These are phyloP conservation scores for Ceratobasidium sp. DNA, from an alignment of 1,284 basidiomycete species.

Conservation along the genomic window DNA sequence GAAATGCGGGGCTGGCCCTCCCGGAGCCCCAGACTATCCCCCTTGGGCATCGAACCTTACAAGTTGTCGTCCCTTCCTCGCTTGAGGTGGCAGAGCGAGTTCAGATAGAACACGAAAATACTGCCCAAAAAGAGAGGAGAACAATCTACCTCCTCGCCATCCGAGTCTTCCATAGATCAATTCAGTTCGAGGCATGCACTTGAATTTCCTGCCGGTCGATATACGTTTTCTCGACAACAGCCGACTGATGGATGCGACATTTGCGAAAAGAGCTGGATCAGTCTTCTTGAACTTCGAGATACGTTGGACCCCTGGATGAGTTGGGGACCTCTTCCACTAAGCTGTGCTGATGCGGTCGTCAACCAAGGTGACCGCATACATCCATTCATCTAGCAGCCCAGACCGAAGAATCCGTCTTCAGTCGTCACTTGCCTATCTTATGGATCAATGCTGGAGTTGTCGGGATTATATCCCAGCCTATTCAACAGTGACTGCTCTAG, in stretches of 20 bases:
- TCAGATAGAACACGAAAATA: neutral
- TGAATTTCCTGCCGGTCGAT: conserved; percentile 24
- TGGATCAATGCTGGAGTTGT: conserved; percentile 5
- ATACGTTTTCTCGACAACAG: conserved; percentile 9
- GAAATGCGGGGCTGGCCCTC: conserved; percentile 17
- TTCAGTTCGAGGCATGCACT: neutral
- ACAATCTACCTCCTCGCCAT: neutral
- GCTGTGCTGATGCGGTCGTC: conserved; percentile 5
- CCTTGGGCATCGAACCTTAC: neutral
- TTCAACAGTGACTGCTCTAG: neutral
- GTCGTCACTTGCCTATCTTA: conserved; percentile 1
- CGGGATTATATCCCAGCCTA: conserved; percentile 1
- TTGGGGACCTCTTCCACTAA: neutral
- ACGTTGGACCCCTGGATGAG: conserved; percentile 1
- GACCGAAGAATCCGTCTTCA: neutral
- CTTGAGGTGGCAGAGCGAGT: conserved; percentile 1
- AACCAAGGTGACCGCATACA: neutral
- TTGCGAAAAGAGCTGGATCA: neutral
- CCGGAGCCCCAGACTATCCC: conserved; percentile 20
- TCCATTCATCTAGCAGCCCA: neutral
- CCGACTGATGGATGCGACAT: conserved; percentile 10
- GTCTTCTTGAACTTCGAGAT: neutral
- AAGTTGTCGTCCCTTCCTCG: neutral
- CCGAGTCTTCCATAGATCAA: conserved; percentile 17
- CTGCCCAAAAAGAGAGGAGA: neutral